Conservation (phyloP, 2,329 filamentous ascomycete genomes). For the Exophiala aquamarina region DNA sequence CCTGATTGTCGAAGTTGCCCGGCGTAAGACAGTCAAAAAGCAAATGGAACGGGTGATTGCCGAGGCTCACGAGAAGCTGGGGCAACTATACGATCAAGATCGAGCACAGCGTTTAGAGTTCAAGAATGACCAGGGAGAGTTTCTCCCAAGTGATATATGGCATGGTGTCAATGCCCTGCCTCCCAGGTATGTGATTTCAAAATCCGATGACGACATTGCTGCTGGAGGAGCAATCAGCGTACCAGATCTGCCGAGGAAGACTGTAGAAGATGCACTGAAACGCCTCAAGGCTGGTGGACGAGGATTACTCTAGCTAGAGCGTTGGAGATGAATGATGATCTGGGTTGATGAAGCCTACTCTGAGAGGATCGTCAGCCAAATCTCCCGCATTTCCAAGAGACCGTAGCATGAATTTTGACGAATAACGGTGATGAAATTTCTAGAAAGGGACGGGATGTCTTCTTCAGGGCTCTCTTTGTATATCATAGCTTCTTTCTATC, state of each 20-base stretch:
- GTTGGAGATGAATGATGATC: slow-evolving; percentile 15
- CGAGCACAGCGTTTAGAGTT: slow-evolving; percentile 73
- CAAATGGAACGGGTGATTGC: slow-evolving; percentile 72
- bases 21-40: slow-evolving; percentile 70
- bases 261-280: slow-evolving; percentile 44
- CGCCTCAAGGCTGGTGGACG: slow-evolving; percentile 34
- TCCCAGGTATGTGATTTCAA: slow-evolving; percentile 38
- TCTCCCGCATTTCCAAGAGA: no score
- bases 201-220: slow-evolving; percentile 48
- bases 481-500: slow-evolving; percentile 42
- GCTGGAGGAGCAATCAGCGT: slow-evolving; percentile 30
- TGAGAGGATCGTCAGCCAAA: no score
- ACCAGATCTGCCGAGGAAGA: slow-evolving; percentile 42
- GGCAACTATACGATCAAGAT: slow-evolving; percentile 73
- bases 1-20: slow-evolving; percentile 77
- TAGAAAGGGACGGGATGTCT: background rate
- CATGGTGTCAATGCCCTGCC: slow-evolving; percentile 60
- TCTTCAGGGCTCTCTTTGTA: slow-evolving; percentile 62
- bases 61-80: slow-evolving; percentile 74
- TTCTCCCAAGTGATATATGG: slow-evolving; percentile 85
- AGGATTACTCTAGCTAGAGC: no score
- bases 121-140: slow-evolving; percentile 78
- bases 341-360: no score
- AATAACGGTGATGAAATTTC: no score
- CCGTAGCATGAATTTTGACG: no score